Evolutionary conservation across 345 rosid genomes (phyloP), one percentile per base, ranked within the genome.

Genomic region (Populus pruinosa): DNA sequence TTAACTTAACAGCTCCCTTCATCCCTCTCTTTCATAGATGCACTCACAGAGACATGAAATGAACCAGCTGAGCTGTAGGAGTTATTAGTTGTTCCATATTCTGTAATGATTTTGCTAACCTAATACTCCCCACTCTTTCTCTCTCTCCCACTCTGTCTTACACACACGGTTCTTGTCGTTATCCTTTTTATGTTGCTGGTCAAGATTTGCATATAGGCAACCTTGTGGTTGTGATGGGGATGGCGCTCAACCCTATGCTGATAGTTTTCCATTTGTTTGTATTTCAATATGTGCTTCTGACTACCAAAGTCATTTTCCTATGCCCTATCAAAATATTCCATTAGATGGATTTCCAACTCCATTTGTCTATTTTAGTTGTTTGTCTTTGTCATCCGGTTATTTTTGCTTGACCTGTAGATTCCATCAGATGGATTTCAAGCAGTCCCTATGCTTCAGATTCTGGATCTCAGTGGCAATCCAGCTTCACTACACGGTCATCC

Each of bases 391-490:
- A 72, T 23, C 65, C 18, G 20, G 29, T 69, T 29, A 50, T 76
- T 49, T 77, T 61, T 75, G 33, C 49, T 78, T 84, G 77, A 76
- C 79, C 71, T 73, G 38, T 72, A 94, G 98, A 87, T 94, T 82
- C 91, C 94, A 27, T 67, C 84, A 5, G 90, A 93, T 83, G 98
- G 95, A 73, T 91, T 94, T 81, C 87, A 86, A 79, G 88, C 88
- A 61, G 90, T 90, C 76, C 79, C 89, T 49, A 84, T 77, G 88
- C 91, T 94, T 78, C 95, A 86, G 84, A 85, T 93, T 78, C 85
- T 93, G 81, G 97, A 95, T 81, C 84, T 95, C 71, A 95, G 98
- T 78, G 88, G 94, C 44, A 93, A 88, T 83, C 86, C 84, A 61
- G 85, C 84, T 87, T 87, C 93, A 16, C 80, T 91, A 69, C 79